These are phyloP conservation scores for Rasamsonia emersonii DNA, from an alignment of 2,329 filamentous ascomycete genomes.

Conservation along the genomic window DNA sequence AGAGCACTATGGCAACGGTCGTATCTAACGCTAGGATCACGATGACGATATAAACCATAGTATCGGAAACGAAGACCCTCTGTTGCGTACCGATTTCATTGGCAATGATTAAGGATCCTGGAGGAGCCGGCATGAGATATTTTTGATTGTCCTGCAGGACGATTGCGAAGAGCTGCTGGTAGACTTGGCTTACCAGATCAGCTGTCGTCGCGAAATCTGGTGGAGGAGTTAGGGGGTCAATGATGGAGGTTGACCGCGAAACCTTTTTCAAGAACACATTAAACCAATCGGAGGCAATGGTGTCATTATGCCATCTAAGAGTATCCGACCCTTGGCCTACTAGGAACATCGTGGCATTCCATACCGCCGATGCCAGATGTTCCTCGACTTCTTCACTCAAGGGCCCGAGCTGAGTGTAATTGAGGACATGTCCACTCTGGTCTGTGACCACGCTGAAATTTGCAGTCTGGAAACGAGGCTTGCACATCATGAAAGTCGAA, in stretches of 20 bases:
- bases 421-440: conserved; percentile 20
- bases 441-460: conserved; percentile 28
- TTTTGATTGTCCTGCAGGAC: conserved; percentile 36
- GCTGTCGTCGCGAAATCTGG: conserved; percentile 24
- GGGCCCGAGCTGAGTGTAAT: background rate
- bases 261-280: conserved; percentile 37
- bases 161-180: conserved; percentile 34
- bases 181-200: conserved; percentile 19
- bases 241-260: conserved; percentile 19
- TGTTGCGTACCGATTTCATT: background rate
- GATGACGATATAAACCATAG: conserved; percentile 40
- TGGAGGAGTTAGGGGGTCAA: conserved; percentile 26
- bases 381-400: conserved; percentile 3
- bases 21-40: conserved; percentile 38
- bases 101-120: background rate
- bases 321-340: background rate
- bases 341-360: conserved; percentile 1
- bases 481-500: conserved; percentile 27
- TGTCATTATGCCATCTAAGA: conserved; percentile 42
- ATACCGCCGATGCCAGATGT: background rate
- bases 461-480: conserved; percentile 22
- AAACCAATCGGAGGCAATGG: conserved; percentile 35
- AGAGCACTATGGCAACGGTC: conserved; percentile 37
- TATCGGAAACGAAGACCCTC: conserved; percentile 41
- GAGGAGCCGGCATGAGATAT: conserved; percentile 23